phyloP scores from a whole-genome alignment of 352 stramenopile genomes.

The Peronosclerospora sorghi region DNA sequence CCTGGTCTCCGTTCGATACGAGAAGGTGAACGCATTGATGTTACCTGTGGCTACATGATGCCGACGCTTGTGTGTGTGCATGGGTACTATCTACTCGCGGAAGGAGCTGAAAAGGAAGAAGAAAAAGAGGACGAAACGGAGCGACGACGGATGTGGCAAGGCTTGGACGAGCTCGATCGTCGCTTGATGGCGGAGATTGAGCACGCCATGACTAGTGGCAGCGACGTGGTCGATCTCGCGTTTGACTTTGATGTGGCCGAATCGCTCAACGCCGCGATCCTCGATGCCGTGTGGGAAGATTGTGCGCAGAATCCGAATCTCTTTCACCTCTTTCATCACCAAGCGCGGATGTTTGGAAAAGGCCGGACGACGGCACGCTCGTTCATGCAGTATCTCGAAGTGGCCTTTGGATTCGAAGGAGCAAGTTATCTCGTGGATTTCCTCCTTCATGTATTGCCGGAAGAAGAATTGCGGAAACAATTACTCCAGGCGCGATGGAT shows the following conservation, averaged over 20 bases:
- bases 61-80: slow-evolving; percentile 58
- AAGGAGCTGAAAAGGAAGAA: slow-evolving; percentile 7
- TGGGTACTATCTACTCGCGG: slow-evolving; percentile 55
- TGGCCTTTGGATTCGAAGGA: slow-evolving; percentile 66
- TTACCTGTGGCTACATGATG: slow-evolving; percentile 66
- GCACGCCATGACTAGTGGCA: slow-evolving; percentile 18
- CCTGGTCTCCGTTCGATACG: slow-evolving; percentile 37
- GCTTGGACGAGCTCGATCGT: slow-evolving; percentile 66
- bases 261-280: slow-evolving; percentile 54
- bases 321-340: slow-evolving; percentile 73
- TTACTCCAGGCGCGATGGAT: slow-evolving; percentile 55
- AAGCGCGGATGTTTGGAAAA: slow-evolving; percentile 70
- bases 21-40: slow-evolving; percentile 30
- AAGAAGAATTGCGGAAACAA: slow-evolving; percentile 49
- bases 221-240: slow-evolving; percentile 8
- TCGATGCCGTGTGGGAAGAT: slow-evolving; percentile 78
- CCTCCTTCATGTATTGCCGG: slow-evolving; percentile 64
- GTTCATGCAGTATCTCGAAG: slow-evolving; percentile 74
- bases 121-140: slow-evolving; percentile 8
- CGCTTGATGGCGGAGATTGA: slow-evolving; percentile 55
- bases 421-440: slow-evolving; percentile 75
- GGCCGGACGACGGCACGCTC: slow-evolving; percentile 33
- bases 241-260: slow-evolving; percentile 63
- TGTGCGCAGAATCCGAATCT: slow-evolving; percentile 77
- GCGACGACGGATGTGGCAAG: slow-evolving; percentile 47